phyloP scores from a whole-genome alignment of 768 basidiomycete species.

The Boletales sp. region DNA sequence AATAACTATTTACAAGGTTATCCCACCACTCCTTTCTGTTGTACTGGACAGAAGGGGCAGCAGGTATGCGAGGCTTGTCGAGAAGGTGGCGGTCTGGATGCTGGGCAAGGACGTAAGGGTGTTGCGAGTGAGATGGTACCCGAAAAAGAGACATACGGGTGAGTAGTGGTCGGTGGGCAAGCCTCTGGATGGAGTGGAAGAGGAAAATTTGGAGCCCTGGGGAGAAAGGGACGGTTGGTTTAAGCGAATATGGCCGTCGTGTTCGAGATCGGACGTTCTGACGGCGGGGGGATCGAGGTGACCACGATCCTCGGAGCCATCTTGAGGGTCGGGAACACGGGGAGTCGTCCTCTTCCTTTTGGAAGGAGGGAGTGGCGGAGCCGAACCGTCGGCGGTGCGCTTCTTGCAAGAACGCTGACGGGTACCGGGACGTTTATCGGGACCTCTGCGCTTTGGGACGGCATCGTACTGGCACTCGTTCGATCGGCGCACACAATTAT shows the following conservation, averaged over 20 bases:
- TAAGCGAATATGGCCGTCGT: slow-evolving; percentile 21
- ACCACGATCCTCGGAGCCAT: slow-evolving; percentile 27
- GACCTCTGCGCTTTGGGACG: slow-evolving; percentile 77
- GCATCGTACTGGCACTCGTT: slow-evolving; percentile 79
- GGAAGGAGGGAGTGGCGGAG: slow-evolving; percentile 44
- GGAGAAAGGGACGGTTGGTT: slow-evolving; percentile 32
- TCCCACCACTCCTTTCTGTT: slow-evolving; percentile 46
- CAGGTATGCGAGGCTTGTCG: slow-evolving; percentile 27
- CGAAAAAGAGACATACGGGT: slow-evolving; percentile 18
- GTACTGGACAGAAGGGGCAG: slow-evolving; percentile 31
- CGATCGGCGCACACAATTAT: slow-evolving; percentile 76
- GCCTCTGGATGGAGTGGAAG: slow-evolving; percentile 25
- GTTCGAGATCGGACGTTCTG: slow-evolving; percentile 25
- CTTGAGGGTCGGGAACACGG: slow-evolving; percentile 32
- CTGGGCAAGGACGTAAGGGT: slow-evolving; percentile 13
- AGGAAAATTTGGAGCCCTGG: slow-evolving; percentile 28
- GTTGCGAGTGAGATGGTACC: not conserved
- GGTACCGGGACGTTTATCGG: slow-evolving; percentile 83
- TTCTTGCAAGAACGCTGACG: slow-evolving; percentile 85
- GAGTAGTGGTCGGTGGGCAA: slow-evolving; percentile 25
- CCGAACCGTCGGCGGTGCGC: slow-evolving; percentile 55
- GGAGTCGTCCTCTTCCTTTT: slow-evolving; percentile 49
- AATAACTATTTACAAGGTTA: slow-evolving; percentile 41
- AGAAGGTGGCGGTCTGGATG: slow-evolving; percentile 25
- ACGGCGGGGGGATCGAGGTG: slow-evolving; percentile 22